Conservation (phyloP, 2,329 filamentous ascomycete genomes). For the Nemania sp. region DNA sequence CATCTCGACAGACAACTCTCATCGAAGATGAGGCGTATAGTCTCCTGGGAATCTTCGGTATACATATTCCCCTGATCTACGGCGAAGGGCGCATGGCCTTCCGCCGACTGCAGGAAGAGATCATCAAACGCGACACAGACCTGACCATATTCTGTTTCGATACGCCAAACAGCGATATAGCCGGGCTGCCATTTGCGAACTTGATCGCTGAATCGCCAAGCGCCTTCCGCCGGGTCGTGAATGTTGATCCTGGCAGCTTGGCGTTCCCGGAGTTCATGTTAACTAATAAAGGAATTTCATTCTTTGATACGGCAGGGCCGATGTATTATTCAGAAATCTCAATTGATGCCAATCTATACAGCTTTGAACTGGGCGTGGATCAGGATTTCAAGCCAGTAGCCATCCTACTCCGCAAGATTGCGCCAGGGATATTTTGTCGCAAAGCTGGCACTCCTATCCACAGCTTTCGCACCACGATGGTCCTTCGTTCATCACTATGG, state of each 20-base stretch:
- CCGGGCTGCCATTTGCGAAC: neutral
- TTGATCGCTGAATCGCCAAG: constrained; percentile 8
- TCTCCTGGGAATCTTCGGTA: constrained; percentile 34
- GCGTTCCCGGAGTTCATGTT: constrained; percentile 1
- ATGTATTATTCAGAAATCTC: neutral
- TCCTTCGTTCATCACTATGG: too few species aligned
- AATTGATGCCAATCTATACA: neutral
- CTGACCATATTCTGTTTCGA: constrained; percentile 30
- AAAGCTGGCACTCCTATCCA: neutral
- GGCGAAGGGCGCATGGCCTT: constrained; percentile 34
- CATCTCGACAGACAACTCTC: constrained; percentile 30
- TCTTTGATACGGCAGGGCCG: neutral
- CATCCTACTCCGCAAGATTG: constrained; percentile 6
- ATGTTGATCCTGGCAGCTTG: neutral
- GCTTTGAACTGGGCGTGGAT: neutral
- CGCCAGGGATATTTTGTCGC: constrained; percentile 6
- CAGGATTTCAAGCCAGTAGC: neutral
- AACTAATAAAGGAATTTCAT: constrained; percentile 9
- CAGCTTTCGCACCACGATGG: too few species aligned
- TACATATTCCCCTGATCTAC: constrained; percentile 36
- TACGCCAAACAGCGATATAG: constrained; percentile 3
- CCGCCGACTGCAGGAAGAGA: constrained; percentile 31
- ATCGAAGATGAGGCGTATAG: constrained; percentile 36
- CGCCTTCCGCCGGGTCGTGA: neutral
- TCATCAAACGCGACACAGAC: constrained; percentile 29